Conservation (phyloP, 1,284 basidiomycete genomes). For the Cutaneotrichosporon cavernicola region DNA sequence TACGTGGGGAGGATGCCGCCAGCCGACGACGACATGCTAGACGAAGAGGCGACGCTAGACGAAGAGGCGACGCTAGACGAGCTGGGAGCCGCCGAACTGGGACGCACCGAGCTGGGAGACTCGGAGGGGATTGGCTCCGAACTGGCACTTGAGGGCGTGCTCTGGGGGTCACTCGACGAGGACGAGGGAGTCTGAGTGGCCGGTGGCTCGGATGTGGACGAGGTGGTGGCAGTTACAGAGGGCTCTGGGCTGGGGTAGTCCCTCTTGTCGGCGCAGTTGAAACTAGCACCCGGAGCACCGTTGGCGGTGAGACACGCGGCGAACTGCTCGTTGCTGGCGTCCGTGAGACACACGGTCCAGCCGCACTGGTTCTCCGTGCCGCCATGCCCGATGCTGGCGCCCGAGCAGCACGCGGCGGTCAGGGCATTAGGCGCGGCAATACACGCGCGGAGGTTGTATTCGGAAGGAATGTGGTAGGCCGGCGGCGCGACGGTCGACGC, state of each 20-base stretch:
- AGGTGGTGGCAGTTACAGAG: not conserved
- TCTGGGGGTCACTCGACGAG: not conserved
- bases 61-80: not conserved
- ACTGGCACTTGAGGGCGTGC: not conserved
- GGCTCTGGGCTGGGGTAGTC: not conserved
- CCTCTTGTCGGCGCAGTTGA: not conserved
- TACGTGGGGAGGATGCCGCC: not conserved
- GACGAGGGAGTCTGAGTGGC: not conserved
- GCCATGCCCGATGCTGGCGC: not conserved
- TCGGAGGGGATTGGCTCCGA: not conserved
- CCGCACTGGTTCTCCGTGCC: not conserved
- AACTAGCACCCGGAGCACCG: not conserved
- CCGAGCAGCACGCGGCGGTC: slow-evolving; percentile 1
- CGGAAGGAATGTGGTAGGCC: slow-evolving; percentile 10
- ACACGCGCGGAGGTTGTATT: slow-evolving; percentile 4
- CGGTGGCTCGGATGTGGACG: not conserved
- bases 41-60: not conserved
- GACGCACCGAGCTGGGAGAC: not conserved
- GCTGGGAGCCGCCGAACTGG: not conserved
- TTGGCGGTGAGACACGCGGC: not conserved
- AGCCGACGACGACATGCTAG: not conserved
- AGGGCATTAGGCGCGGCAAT: slow-evolving; percentile 3
- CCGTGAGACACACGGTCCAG: slow-evolving; percentile 6
- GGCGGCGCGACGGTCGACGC: slow-evolving; percentile 1
- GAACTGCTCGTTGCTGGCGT: not conserved